Conservation (phyloP, 2,329 filamentous ascomycete genomes). For the Colletotrichum tanaceti region DNA sequence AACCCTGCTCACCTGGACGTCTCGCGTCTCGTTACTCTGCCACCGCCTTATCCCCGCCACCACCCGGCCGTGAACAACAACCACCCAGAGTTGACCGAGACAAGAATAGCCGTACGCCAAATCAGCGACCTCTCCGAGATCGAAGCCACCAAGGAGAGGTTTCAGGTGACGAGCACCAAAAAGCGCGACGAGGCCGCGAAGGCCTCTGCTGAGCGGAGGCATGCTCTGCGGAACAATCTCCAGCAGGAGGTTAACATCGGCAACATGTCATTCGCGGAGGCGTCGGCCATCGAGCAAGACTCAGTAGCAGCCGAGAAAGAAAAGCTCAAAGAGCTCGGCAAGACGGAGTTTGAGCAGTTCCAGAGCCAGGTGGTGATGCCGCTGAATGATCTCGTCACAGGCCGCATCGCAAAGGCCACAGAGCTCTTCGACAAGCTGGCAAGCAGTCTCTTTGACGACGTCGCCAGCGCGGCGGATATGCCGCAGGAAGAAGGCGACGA, state of each 20-base stretch:
- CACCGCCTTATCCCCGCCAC: constrained; percentile 92
- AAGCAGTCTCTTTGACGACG: constrained; percentile 76
- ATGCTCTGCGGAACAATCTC: constrained; percentile 78
- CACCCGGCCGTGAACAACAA: constrained; percentile 96
- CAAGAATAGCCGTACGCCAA: constrained; percentile 77
- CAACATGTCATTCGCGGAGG: constrained; percentile 83
- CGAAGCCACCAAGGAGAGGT: constrained; percentile 74
- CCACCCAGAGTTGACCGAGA: constrained; percentile 87
- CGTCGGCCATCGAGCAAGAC: constrained; percentile 82
- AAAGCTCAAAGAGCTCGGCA: constrained; percentile 77
- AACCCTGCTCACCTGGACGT: constrained; percentile 77
- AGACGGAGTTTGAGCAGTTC: constrained; percentile 85
- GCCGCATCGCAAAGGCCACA: constrained; percentile 79
- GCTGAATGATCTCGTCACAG: constrained; percentile 81
- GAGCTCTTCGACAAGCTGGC: constrained; percentile 82
- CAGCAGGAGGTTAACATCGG: constrained; percentile 83
- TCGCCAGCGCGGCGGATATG: constrained; percentile 75
- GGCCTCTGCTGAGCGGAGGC: constrained; percentile 64
- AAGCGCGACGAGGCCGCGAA: constrained; percentile 66
- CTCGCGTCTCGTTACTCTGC: constrained; percentile 90
- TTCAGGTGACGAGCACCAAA: constrained; percentile 66
- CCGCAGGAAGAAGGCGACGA: constrained; percentile 96
- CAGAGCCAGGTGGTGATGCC: constrained; percentile 86
- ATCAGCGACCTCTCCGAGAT: constrained; percentile 81
- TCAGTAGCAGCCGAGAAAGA: constrained; percentile 77